Evolutionary conservation across 352 stramenopile species (phyloP).

Genomic region (Globisporangium yorkense): DNA sequence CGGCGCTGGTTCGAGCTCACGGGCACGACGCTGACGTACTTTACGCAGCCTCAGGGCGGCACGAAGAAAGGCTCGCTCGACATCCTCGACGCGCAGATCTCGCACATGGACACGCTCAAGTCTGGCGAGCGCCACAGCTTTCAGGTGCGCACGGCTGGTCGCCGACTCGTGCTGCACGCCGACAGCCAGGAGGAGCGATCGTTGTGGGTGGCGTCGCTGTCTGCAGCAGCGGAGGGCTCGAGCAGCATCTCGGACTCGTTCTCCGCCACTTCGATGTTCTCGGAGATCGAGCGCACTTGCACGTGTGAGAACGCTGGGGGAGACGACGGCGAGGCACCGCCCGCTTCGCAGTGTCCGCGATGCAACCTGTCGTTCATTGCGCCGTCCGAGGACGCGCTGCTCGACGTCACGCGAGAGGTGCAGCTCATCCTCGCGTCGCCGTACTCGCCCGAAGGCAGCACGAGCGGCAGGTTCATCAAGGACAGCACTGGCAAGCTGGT

Average conservation of each 20-base stretch:
- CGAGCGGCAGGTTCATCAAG: constrained; percentile 64
- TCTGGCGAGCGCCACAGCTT: constrained; percentile 81
- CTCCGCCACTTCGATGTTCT: constrained; percentile 8
- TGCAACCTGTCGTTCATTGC: constrained; percentile 81
- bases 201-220: constrained; percentile 70
- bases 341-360: constrained; percentile 30
- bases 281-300: constrained; percentile 47
- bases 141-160: constrained; percentile 46
- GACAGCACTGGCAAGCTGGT: constrained; percentile 45
- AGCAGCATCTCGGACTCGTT: constrained; percentile 13
- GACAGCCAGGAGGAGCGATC: constrained; percentile 83
- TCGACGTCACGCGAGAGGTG: constrained; percentile 73
- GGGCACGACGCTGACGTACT: constrained; percentile 65
- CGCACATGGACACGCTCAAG: constrained; percentile 70
- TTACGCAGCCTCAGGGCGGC: constrained; percentile 61
- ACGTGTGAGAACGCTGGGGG: constrained; percentile 37
- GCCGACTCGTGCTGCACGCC: constrained; percentile 70
- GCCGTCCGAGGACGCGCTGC: constrained; percentile 65
- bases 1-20: constrained; percentile 83
- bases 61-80: constrained; percentile 73
- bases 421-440: constrained; percentile 78
- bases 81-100: constrained; percentile 46
- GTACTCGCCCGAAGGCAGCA: constrained; percentile 80
- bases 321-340: constrained; percentile 13
- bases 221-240: constrained; percentile 44